A percentile compares a stretch with the other conserved stretches of the same genome.
These are phyloP conservation scores for Glonium stellatum DNA, from an alignment of 495 filamentous ascomycete species.

Conservation along the genomic window DNA sequence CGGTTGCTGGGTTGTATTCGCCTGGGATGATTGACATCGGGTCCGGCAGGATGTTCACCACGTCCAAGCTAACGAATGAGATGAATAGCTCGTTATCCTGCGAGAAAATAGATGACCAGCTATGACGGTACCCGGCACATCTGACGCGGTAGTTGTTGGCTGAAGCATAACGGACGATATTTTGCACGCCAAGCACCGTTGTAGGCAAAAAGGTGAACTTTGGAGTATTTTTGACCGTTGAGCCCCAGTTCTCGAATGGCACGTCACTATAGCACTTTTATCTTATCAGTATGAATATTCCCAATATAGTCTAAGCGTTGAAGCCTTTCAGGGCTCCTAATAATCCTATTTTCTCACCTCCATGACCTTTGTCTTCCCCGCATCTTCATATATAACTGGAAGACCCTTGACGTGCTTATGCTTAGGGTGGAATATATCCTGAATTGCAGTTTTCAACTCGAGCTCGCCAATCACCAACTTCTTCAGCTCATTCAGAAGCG, in stretches of 20 bases:
- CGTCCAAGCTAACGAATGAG: constrained; percentile 41
- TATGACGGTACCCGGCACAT: constrained; percentile 45
- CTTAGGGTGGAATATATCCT: constrained; percentile 17
- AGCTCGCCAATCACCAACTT: constrained; percentile 10
- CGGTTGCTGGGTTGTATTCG: constrained; percentile 27
- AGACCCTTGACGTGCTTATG: constrained; percentile 20
- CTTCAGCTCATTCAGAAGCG: constrained; percentile 18
- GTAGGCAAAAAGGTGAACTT: constrained; percentile 43
- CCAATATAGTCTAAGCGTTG: background rate
- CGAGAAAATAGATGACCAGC: constrained; percentile 42
- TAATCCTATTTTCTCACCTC: constrained; percentile 15
- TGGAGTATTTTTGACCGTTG: constrained; percentile 42
- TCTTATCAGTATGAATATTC: background rate
- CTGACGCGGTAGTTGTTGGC: constrained; percentile 39
- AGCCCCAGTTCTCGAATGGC: constrained; percentile 47
- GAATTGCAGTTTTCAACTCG: constrained; percentile 12
- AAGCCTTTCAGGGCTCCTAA: too few relatives aligned
- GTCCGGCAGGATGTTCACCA: constrained; percentile 39
- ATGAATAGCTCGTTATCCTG: constrained; percentile 46
- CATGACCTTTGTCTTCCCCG: constrained; percentile 12
- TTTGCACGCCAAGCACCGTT: constrained; percentile 42
- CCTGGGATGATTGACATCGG: constrained; percentile 33
- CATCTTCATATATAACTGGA: constrained; percentile 25
- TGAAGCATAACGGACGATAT: constrained; percentile 40
- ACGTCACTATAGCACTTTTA: constrained; percentile 25